Percentiles rank a stretch among this genome's conserved stretches.
Conservation (phyloP, 495 filamentous ascomycete genomes). For the Hypomontagnella monticulosa region DNA sequence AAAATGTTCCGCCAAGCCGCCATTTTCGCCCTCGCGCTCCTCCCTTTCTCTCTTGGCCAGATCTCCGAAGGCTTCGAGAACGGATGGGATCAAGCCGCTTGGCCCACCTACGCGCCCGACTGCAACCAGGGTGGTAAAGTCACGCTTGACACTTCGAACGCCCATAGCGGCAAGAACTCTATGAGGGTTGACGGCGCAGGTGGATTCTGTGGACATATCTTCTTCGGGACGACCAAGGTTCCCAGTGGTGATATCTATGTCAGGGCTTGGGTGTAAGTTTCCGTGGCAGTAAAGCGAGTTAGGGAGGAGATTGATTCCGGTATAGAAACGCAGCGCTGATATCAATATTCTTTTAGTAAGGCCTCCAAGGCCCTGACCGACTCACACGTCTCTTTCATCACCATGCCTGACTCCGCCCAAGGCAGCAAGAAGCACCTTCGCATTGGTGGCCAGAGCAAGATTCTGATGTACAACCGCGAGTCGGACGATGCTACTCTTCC, state of each 20-base stretch:
- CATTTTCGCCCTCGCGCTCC: conserved; percentile 57
- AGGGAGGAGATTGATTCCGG: background rate
- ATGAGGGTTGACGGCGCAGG: conserved; percentile 62
- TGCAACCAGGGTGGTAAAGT: conserved; percentile 67
- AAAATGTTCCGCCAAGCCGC: conserved; percentile 58
- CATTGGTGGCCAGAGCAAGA: conserved; percentile 65
- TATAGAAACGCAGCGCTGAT: conserved; percentile 41
- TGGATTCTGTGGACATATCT: conserved; percentile 68
- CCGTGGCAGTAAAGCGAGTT: background rate
- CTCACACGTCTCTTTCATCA: conserved; percentile 68
- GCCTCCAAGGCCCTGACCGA: conserved; percentile 61
- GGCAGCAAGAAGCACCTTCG: conserved; percentile 65
- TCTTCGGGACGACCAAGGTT: conserved; percentile 65
- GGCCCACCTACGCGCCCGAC: conserved; percentile 65
- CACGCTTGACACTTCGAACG: conserved; percentile 58
- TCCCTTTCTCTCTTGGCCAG: conserved; percentile 59
- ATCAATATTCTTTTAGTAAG: conserved; percentile 50
- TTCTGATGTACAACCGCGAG: conserved; percentile 70
- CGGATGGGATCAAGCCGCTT: conserved; percentile 62
- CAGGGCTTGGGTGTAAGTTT: conserved; percentile 61
- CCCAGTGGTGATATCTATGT: conserved; percentile 67
- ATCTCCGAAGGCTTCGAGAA: conserved; percentile 63
- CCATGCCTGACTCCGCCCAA: conserved; percentile 66
- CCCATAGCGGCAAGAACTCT: conserved; percentile 65
- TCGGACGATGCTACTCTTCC: conserved; percentile 69